Percentiles rank a stretch among this genome's conserved stretches.
Conservation (phyloP, 108 stramenopile species). For the Asterionellopsis glacialis region DNA sequence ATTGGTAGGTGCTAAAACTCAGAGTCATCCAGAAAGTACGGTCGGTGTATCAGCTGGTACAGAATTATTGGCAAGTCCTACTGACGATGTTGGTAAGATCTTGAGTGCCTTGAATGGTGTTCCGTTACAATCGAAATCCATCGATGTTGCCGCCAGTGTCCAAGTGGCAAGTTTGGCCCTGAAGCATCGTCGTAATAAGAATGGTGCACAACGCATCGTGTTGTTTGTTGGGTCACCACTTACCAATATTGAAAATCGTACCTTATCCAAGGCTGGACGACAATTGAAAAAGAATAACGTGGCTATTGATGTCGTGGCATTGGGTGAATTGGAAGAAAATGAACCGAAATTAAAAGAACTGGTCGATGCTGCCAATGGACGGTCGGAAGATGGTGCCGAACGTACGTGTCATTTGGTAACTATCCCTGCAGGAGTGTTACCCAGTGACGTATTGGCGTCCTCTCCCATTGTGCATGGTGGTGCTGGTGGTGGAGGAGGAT, state of each 20-base stretch:
- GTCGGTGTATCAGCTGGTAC: slow-evolving; percentile 93
- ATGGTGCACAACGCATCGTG: slow-evolving; percentile 93
- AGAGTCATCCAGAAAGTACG: slow-evolving; percentile 94
- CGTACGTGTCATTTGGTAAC: slow-evolving; percentile 90
- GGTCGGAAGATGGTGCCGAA: slow-evolving; percentile 57
- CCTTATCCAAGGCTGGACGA: slow-evolving; percentile 77
- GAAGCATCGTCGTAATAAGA: slow-evolving; percentile 97
- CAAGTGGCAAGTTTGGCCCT: slow-evolving; percentile 94
- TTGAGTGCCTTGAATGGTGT: slow-evolving; percentile 78
- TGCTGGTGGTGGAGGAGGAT: slow-evolving; percentile 40
- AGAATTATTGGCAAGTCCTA: slow-evolving; percentile 88
- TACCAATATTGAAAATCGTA: slow-evolving; percentile 33
- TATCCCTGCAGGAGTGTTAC: slow-evolving; percentile 91
- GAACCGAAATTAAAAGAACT: slow-evolving; percentile 85
- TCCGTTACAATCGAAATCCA: slow-evolving; percentile 12
- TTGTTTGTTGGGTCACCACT: slow-evolving; percentile 89
- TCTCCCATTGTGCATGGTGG: slow-evolving; percentile 82
- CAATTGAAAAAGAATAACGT: slow-evolving; percentile 95
- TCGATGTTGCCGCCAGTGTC: slow-evolving; percentile 79
- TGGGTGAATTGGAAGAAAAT: slow-evolving; percentile 91
- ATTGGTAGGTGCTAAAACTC: slow-evolving; percentile 86
- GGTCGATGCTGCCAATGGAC: slow-evolving; percentile 92
- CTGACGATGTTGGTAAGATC: slow-evolving; percentile 95
- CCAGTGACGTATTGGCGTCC: slow-evolving; percentile 88
- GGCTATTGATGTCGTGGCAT: slow-evolving; percentile 89